phyloP scores from a whole-genome alignment of 2,329 filamentous ascomycete species.

The Colletotrichum kahawae region DNA sequence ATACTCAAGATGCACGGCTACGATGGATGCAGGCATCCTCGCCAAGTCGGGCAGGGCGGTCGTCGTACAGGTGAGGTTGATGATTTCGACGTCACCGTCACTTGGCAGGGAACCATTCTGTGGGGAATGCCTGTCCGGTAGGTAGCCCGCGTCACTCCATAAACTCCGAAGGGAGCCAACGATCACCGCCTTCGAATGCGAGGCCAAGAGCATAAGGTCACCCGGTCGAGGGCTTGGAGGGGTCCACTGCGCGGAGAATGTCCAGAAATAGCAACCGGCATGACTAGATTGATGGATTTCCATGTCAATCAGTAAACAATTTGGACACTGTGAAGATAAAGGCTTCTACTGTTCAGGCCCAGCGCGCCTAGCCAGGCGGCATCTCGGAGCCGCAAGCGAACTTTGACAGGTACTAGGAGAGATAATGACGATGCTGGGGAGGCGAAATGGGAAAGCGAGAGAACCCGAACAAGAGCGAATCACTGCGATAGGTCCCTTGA shows the following conservation, averaged over 20 bases:
- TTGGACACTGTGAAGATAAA: neutral
- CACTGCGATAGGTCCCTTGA: neutral
- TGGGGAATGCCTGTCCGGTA: constrained; percentile 12
- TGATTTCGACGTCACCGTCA: constrained; percentile 16
- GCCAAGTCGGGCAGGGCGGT: constrained; percentile 2
- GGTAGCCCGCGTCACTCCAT: neutral
- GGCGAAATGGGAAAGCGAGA: neutral
- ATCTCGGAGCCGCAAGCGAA: neutral
- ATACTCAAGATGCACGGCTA: neutral
- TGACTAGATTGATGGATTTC: neutral
- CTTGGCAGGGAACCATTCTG: neutral
- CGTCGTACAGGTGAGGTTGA: neutral
- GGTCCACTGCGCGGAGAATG: neutral
- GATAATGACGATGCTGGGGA: neutral
- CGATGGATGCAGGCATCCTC: neutral
- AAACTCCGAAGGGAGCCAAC: neutral
- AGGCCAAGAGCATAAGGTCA: neutral
- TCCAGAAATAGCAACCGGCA: constrained; percentile 1
- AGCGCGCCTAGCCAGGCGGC: neutral
- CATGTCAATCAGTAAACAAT: neutral
- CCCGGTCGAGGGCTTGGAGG: neutral
- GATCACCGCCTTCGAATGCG: neutral
- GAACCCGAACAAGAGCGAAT: neutral
- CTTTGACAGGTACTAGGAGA: neutral
- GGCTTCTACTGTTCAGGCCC: neutral